Evolutionary conservation across 78 protist genomes (phyloP).

Genomic region (Chrysochromulina parva): DNA sequence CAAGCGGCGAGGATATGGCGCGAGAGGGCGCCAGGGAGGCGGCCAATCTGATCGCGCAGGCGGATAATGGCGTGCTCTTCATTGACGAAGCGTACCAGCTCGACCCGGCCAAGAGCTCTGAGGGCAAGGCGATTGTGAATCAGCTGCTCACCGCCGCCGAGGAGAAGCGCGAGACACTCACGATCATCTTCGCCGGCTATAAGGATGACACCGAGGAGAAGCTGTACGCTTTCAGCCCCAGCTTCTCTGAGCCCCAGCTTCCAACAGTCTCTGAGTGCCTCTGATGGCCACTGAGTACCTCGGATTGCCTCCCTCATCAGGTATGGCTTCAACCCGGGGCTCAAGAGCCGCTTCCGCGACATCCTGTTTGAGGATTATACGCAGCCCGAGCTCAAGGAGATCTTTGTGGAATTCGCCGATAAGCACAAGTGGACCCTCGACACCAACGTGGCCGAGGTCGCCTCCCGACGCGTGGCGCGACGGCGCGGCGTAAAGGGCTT

Average conservation of each 20-base stretch:
- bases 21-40: no score
- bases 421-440: no score
- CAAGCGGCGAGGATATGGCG: no score
- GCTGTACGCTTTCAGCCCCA: no score
- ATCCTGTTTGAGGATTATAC: not conserved
- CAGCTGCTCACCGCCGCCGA: not conserved
- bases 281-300: no score
- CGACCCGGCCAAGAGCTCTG: not conserved
- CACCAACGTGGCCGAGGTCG: not conserved
- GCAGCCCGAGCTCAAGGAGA: not conserved
- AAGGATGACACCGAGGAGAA: not conserved
- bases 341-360: not conserved
- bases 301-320: no score
- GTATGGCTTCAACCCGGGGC: not conserved
- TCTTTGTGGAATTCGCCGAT: not conserved
- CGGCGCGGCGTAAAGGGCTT: not conserved
- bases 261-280: no score
- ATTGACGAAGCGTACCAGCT: slow-evolving; percentile 54
- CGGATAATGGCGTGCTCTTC: slow-evolving; percentile 21
- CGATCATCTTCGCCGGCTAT: not conserved
- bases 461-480: not conserved
- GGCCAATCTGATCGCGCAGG: not conserved
- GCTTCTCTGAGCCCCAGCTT: no score
- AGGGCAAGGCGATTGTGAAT: not conserved
- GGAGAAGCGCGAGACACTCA: not conserved